phyloP scores from a whole-genome alignment of 192 early-diverging fungal species.

The Backusella parvicylindrica region DNA sequence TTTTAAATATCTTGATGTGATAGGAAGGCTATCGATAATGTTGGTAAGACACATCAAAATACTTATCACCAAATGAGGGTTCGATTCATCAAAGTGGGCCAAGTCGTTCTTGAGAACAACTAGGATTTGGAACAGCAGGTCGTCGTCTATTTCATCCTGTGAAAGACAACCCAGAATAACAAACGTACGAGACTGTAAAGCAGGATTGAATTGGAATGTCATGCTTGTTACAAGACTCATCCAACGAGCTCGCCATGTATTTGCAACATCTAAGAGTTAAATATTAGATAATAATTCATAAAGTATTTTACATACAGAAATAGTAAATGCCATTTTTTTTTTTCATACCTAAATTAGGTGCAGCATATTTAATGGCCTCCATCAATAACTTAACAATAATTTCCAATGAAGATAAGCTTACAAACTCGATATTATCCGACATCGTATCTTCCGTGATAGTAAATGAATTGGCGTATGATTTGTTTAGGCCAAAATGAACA shows the following conservation, averaged over 20 bases:
- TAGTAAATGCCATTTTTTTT: not conserved
- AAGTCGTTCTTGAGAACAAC: constrained; percentile 80
- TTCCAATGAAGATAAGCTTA: constrained; percentile 42
- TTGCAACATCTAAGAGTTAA: constrained; percentile 58
- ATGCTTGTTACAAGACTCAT: constrained; percentile 84
- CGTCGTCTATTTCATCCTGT: constrained; percentile 84
- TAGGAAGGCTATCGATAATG: constrained; percentile 74
- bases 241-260: constrained; percentile 86
- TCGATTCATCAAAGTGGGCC: constrained; percentile 69
- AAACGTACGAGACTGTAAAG: constrained; percentile 90
- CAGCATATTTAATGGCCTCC: constrained; percentile 60
- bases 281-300: too few species aligned
- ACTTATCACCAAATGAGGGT: constrained; percentile 70
- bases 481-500: constrained; percentile 68
- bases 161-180: constrained; percentile 84
- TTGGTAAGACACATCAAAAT: constrained; percentile 83
- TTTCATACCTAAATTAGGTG: constrained; percentile 53
- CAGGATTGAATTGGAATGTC: constrained; percentile 89
- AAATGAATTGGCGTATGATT: constrained; percentile 60
- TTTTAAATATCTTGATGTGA: constrained; percentile 71
- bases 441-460: constrained; percentile 50
- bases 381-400: constrained; percentile 58
- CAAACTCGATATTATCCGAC: constrained; percentile 38
- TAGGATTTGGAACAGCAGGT: constrained; percentile 85
- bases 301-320: not conserved